Conservation (phyloP, 2,329 filamentous ascomycete species). For the Claviceps pusilla region DNA sequence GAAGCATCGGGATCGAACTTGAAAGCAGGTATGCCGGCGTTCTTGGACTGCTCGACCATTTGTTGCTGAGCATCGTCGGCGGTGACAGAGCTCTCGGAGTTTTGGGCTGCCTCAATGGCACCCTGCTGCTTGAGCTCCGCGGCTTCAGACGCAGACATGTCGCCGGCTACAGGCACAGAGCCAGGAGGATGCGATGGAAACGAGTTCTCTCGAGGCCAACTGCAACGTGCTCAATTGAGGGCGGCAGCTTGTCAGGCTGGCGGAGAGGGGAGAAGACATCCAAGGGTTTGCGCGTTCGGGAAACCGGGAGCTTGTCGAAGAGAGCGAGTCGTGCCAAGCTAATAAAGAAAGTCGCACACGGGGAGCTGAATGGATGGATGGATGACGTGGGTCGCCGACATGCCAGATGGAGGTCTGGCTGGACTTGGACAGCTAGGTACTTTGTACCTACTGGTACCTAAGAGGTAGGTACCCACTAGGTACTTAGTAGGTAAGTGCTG, state of each 20-base stretch:
- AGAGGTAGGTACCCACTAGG: neutral
- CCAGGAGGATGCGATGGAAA: neutral
- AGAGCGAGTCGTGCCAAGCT: neutral
- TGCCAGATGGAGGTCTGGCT: neutral
- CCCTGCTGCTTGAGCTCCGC: slow-evolving; percentile 68
- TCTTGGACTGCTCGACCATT: slow-evolving; percentile 62
- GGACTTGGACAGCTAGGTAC: neutral
- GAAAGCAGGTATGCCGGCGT: slow-evolving; percentile 66
- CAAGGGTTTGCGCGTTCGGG: slow-evolving; percentile 4
- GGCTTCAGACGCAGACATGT: slow-evolving; percentile 22
- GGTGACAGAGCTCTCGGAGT: slow-evolving; percentile 53
- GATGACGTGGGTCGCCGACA: neutral
- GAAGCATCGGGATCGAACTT: slow-evolving; percentile 77
- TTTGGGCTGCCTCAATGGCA: slow-evolving; percentile 58
- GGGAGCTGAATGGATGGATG: neutral
- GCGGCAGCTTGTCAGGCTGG: neutral
- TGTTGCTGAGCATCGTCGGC: slow-evolving; percentile 57
- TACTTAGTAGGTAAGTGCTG: too few relatives aligned
- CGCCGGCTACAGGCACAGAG: slow-evolving; percentile 6
- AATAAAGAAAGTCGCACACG: neutral
- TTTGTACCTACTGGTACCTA: too few relatives aligned
- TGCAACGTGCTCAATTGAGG: slow-evolving; percentile 4
- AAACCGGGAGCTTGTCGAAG: too few relatives aligned
- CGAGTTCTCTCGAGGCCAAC: neutral
- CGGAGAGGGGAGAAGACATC: slow-evolving; percentile 5